Base-by-base conservation (phyloP, 2,329 filamentous ascomycete genomes). In the Aureobasidium sp. region DNA sequence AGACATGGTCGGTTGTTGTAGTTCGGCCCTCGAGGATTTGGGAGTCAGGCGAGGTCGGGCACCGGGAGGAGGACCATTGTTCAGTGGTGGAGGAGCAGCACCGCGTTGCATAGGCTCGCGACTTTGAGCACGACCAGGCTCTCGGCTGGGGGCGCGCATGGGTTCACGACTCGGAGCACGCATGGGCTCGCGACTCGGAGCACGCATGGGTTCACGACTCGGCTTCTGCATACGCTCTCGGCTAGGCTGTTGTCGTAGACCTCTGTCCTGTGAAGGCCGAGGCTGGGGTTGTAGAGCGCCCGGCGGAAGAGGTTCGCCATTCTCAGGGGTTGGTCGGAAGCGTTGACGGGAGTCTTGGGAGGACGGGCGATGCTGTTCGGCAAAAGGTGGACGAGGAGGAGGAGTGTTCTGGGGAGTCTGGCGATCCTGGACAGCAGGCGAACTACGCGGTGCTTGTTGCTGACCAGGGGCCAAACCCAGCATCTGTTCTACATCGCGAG, bases 401-500 rank as follows among this genome's bases (percentile, higher is more conserved):
- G 60, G 47, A 13, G 43, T 58, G 23, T 58, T 49, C 33, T 58
- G 55, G 10, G 58, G 43, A 51, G 60, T 10, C 17, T 33, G 35
- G 21, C 45, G 33, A 38, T 62, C 46, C 21, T 47, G 42, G n/a
- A 40, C 42, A 27, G 61, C 60, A 6, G 53, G 57, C 21, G 58
- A 58, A 29, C 45, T 33, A 3, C 62, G 50, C 11, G 65, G 62
- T 47, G 43, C 59, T 46, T 50, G 61, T 46, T 62, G 64, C 31
- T 64, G 61, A 23, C 46, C 50, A 27, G 66, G 63, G 19, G 47
- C 42, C n/a, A 59, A 17, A 17, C 60, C 88, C 35, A 88, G 77
- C 47, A 97, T 82, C 66, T 87, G 81, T 55, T 93, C 89, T 62
- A 87, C 78, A 74, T 96, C 91, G 62, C 81, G 83, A 55, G 84